Conservation (phyloP, 2,329 filamentous ascomycete species). For the Fusarium sp. region DNA sequence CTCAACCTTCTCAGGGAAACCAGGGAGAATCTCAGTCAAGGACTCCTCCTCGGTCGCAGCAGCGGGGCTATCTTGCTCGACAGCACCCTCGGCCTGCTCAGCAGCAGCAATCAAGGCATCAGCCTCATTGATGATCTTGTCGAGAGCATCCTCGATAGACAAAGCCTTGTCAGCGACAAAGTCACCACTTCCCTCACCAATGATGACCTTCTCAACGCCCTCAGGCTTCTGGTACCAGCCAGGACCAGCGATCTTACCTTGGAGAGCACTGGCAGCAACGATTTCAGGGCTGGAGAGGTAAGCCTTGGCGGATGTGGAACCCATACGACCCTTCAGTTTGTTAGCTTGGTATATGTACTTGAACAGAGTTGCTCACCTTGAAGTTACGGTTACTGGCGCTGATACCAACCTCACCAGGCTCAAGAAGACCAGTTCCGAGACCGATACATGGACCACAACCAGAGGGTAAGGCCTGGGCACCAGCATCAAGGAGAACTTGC, state of each 20-base stretch:
- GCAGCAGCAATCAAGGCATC: constrained; percentile 69
- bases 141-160: constrained; percentile 76
- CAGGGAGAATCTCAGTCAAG: constrained; percentile 79
- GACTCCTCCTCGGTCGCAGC: constrained; percentile 49
- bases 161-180: constrained; percentile 71
- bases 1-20: constrained; percentile 84
- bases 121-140: constrained; percentile 75
- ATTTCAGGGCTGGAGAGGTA: constrained; percentile 92
- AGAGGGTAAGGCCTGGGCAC: constrained; percentile 76
- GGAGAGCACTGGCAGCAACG: constrained; percentile 87
- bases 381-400: constrained; percentile 59
- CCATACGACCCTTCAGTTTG: constrained; percentile 78
- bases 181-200: constrained; percentile 78
- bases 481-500: constrained; percentile 83
- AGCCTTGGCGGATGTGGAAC: constrained; percentile 71
- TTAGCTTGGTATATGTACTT: not conserved
- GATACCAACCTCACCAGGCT: constrained; percentile 88
- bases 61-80: not conserved
- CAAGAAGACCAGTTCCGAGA: constrained; percentile 80
- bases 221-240: constrained; percentile 81
- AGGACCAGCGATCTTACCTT: constrained; percentile 78
- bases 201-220: constrained; percentile 72
- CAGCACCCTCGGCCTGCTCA: constrained; percentile 54
- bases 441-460: constrained; percentile 91
- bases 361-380: not conserved